phyloP scores from a whole-genome alignment of 139 green algal genomes.

The Closterium sp. region DNA sequence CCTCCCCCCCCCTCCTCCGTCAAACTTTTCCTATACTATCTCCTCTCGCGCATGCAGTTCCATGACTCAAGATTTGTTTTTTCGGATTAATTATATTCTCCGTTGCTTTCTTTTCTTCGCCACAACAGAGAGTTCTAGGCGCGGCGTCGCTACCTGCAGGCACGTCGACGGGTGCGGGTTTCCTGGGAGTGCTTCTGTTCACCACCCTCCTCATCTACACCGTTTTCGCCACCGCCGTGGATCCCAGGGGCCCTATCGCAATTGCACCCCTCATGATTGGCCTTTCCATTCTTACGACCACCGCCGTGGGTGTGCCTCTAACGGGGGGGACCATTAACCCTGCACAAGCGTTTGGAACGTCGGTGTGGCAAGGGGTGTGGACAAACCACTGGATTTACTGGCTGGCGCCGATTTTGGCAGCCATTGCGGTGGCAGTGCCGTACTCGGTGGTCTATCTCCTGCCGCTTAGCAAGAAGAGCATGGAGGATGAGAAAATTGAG shows the following conservation, averaged over 20 bases:
- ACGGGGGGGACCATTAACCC: conserved; percentile 45
- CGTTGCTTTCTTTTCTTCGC: not conserved
- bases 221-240: conserved; percentile 23
- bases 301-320: conserved; percentile 29
- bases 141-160: not conserved
- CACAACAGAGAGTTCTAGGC: not conserved
- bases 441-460: not conserved
- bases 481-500: not conserved
- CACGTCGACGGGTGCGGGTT: not conserved
- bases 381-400: conserved; percentile 53
- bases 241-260: conserved; percentile 10
- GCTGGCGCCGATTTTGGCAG: conserved; percentile 38
- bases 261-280: conserved; percentile 47
- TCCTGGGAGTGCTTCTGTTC: conserved; percentile 20
- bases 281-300: conserved; percentile 42
- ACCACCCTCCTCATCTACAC: conserved; percentile 49
- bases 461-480: not conserved
- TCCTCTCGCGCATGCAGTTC: no score
- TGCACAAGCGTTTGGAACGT: conserved; percentile 45
- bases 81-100: not conserved
- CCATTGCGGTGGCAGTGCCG: not conserved
- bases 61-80: no score
- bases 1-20: no score
- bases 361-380: conserved; percentile 25
- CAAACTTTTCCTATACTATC: no score